Base-by-base conservation (phyloP, 352 stramenopile genomes). In the Pelagophyceae sp. region DNA sequence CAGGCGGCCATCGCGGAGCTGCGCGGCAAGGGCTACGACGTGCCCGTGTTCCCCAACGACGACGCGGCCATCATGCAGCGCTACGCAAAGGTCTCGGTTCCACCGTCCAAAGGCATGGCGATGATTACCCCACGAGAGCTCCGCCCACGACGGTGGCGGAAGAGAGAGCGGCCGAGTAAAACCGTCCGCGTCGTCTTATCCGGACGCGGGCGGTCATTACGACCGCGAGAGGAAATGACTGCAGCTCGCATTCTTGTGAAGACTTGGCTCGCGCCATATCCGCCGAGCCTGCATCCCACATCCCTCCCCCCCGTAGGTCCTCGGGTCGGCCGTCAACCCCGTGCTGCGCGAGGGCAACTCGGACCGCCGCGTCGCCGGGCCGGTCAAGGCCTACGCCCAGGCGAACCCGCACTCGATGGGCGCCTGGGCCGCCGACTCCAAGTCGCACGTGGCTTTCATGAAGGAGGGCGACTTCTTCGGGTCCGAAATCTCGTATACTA, bases 311-410 rank as follows among this genome's bases (percentile, higher is more conserved):
- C n/a, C n/a, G n/a, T n/a, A n/a, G n/a, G 80, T 93, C 23, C 86
- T 91, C 61, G 88, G 88, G 67, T 84, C 72, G 70, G 88, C 88
- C 27, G 88, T 93, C 27, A 93, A 93, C 67, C 88, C 88, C 20
- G 87, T 93, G 25, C 82, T 93, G 50, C 80, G 87, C 32, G 88
- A 93, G 71, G 88, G 88, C 27, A 93, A 93, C 80, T 88, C 80
- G 27, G 88, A 93, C 83, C 81, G 88, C 37, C 80, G 88, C 20
- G 88, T 92, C 0, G 88, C 88, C 15, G 76, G 79, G 38, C 86
- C 88, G 29, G 88, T 93, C 63, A 93, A 93, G 80, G 82, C 81
- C 20, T 93, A 91, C 80, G 88, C 87, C n/a, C 82, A 89, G 81
- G 90, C 89, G 81, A 93, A 93, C 81, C 88, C 88, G 40, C 76